Conservation (phyloP, 1,139 yeast species). For the Lodderomyces elongisporus region DNA sequence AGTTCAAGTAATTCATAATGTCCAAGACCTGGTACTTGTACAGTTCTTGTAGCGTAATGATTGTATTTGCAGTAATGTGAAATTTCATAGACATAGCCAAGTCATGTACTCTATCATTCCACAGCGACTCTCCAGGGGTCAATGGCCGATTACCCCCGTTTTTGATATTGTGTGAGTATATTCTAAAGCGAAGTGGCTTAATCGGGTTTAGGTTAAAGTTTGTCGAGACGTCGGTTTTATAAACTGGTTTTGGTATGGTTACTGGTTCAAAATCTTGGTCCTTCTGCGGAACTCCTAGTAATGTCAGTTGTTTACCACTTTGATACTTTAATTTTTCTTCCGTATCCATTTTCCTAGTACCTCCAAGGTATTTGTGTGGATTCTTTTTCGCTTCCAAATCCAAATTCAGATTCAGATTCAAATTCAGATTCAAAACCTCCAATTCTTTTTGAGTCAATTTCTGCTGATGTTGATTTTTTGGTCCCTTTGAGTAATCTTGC, state of each 20-base stretch:
- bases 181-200: slow-evolving; percentile 23
- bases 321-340: slow-evolving; percentile 13
- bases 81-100: slow-evolving; percentile 27
- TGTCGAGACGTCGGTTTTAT: slow-evolving; percentile 15
- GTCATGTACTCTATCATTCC: slow-evolving; percentile 24
- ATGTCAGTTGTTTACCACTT: slow-evolving; percentile 1
- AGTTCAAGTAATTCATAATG: slow-evolving; percentile 26
- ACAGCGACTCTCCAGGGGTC: slow-evolving; percentile 27
- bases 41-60: slow-evolving; percentile 35
- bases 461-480: not conserved
- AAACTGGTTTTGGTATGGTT: slow-evolving; percentile 15
- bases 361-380: slow-evolving; percentile 23
- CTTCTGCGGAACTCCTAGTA: slow-evolving; percentile 6
- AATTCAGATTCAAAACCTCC: not conserved
- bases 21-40: slow-evolving; percentile 31
- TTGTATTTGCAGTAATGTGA: slow-evolving; percentile 20
- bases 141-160: slow-evolving; percentile 28
- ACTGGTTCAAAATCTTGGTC: slow-evolving; percentile 12
- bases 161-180: slow-evolving; percentile 37
- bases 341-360: slow-evolving; percentile 16
- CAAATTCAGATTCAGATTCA: not conserved
- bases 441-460: not conserved
- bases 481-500: not conserved
- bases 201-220: slow-evolving; percentile 12
- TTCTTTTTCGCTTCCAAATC: slow-evolving; percentile 11